phyloP scores from a whole-genome alignment of 768 basidiomycete species.

The Suillus subaureus region DNA sequence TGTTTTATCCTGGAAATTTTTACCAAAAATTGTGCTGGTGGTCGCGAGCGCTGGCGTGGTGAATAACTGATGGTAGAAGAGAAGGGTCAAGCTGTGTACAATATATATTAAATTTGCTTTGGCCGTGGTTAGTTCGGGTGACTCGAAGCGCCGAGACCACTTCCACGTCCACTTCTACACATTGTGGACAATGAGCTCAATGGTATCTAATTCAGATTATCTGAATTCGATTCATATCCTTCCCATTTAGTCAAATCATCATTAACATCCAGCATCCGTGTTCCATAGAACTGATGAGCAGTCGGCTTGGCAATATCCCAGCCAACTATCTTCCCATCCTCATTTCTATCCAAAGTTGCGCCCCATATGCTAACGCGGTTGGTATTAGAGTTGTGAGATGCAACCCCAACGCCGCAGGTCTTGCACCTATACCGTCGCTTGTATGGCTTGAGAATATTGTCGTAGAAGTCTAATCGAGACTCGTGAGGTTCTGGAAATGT shows the following conservation, averaged over 20 bases:
- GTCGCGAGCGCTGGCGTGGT: not conserved
- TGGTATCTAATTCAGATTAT: conserved; percentile 27
- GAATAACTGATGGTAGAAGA: not conserved
- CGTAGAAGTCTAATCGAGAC: conserved; percentile 47
- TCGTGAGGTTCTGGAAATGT: conserved; percentile 41
- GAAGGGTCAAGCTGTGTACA: not conserved
- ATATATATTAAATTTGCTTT: not conserved
- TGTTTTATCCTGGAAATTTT: conserved; percentile 12
- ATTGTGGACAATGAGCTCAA: not conserved
- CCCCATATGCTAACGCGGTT: conserved; percentile 62
- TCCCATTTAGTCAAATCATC: conserved; percentile 66
- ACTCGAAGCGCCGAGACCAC: not conserved
- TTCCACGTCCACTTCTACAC: not conserved
- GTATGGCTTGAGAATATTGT: conserved; percentile 51
- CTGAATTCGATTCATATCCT: conserved; percentile 58
- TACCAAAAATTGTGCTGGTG: not conserved
- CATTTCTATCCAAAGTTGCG: conserved; percentile 54
- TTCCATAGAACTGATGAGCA: conserved; percentile 64
- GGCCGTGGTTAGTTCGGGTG: not conserved
- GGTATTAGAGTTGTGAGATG: conserved; percentile 52
- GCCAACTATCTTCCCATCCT: conserved; percentile 48
- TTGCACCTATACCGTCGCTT: conserved; percentile 69
- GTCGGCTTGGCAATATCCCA: conserved; percentile 64
- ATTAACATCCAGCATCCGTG: conserved; percentile 55
- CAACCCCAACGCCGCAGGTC: conserved; percentile 55